Conservation (phyloP, 768 basidiomycete species). For the Pholiota molesta region DNA sequence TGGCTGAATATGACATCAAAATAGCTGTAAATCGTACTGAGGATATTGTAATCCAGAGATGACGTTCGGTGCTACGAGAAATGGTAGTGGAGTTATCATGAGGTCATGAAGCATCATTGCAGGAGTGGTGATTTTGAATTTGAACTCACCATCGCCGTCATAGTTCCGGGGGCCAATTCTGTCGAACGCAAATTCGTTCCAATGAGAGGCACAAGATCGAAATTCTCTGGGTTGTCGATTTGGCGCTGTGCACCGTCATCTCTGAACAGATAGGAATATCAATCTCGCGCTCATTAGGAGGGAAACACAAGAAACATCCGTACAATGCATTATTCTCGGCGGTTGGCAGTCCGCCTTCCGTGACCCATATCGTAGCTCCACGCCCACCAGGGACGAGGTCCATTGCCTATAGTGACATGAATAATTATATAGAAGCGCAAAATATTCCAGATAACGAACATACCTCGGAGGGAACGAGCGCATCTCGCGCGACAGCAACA, state of each 20-base stretch:
- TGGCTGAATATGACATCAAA: not conserved
- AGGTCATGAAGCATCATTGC: not conserved
- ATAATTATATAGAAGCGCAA: not conserved
- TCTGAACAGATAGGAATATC: slow-evolving; percentile 28
- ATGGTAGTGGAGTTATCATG: slow-evolving; percentile 1
- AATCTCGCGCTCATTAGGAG: not conserved
- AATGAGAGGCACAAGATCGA: slow-evolving; percentile 44
- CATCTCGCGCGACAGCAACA: slow-evolving; percentile 42
- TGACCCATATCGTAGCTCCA: slow-evolving; percentile 50
- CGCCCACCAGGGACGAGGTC: slow-evolving; percentile 36
- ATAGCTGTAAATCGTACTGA: slow-evolving; percentile 34
- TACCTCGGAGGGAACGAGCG: slow-evolving; percentile 32
- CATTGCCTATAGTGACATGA: slow-evolving; percentile 31
- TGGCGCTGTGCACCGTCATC: slow-evolving; percentile 52
- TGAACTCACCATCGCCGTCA: slow-evolving; percentile 48
- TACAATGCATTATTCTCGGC: slow-evolving; percentile 15
- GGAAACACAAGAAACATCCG: not conserved
- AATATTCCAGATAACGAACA: not conserved
- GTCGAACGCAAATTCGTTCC: slow-evolving; percentile 56
- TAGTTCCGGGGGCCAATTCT: slow-evolving; percentile 55
- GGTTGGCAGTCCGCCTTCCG: slow-evolving; percentile 49
- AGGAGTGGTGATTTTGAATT: not conserved
- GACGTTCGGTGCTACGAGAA: slow-evolving; percentile 46
- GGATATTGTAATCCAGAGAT: slow-evolving; percentile 64
- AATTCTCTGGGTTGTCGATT: slow-evolving; percentile 39